Percentiles rank a stretch among this genome's conserved stretches.
These are phyloP conservation scores for Podochytrium sp. DNA, from an alignment of 192 early-diverging fungal species.

Conservation along the genomic window DNA sequence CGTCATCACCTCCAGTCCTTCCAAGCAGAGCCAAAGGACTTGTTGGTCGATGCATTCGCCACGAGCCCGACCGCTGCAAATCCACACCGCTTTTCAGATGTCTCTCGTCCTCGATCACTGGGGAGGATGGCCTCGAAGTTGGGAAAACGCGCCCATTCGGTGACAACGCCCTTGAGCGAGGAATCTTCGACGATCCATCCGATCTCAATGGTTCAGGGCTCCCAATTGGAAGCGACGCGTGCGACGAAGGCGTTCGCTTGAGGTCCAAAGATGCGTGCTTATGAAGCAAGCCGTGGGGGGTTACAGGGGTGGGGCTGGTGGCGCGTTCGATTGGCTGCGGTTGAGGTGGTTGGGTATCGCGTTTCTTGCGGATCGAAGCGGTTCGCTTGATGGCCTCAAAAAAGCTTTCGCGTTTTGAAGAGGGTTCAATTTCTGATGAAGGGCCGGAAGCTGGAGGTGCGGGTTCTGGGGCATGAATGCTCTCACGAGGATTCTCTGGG, in stretches of 20 bases:
- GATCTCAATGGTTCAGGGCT: too few species aligned
- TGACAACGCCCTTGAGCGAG: background rate
- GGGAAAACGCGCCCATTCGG: background rate
- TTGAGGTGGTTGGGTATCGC: background rate
- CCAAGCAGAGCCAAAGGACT: background rate
- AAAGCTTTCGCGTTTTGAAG: too few species aligned
- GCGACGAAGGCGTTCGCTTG: background rate
- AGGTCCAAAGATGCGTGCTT: background rate
- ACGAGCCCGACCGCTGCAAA: background rate
- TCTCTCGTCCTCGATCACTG: background rate
- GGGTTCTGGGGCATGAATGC: too few species aligned
- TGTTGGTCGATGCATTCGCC: background rate
- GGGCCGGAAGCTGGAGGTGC: too few species aligned
- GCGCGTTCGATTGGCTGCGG: too few species aligned
- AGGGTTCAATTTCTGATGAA: too few species aligned
- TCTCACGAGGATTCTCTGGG: too few species aligned
- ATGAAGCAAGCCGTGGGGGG: background rate
- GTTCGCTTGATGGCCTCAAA: too few species aligned
- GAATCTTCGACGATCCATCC: background rate
- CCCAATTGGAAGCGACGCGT: background rate
- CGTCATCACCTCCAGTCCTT: too few species aligned
- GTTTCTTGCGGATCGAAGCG: background rate
- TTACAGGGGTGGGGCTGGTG: background rate
- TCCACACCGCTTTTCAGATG: background rate
- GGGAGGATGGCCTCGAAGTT: background rate